phyloP scores from a whole-genome alignment of 75 land plant genomes.

The Picea sitchensis region DNA sequence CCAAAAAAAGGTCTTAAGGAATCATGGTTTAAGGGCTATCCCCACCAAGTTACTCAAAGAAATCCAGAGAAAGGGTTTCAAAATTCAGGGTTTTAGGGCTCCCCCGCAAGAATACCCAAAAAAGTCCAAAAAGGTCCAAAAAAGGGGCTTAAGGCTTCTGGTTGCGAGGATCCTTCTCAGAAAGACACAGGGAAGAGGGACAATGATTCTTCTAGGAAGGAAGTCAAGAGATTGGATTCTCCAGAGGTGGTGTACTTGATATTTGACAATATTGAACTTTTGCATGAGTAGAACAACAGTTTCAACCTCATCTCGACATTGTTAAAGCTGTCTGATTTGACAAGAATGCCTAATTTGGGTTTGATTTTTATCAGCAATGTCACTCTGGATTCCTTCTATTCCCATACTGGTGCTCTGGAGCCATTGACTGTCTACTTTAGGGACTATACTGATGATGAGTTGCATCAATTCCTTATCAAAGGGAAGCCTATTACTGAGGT shows the following conservation, averaged over 20 bases:
- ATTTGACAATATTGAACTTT: slow-evolving; percentile 32
- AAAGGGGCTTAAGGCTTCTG: slow-evolving; percentile 13
- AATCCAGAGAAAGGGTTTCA: background rate
- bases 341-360: too few relatives aligned
- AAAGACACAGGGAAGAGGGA: slow-evolving; percentile 13
- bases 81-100: background rate
- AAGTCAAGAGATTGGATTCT: background rate
- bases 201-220: background rate
- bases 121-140: background rate
- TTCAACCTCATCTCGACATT: too few relatives aligned
- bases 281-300: too few relatives aligned
- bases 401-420: too few relatives aligned
- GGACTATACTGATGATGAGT: too few relatives aligned
- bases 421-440: too few relatives aligned
- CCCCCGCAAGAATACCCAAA: background rate
- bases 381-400: too few relatives aligned
- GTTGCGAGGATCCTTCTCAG: slow-evolving; percentile 9
- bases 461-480: too few relatives aligned
- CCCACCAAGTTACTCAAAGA: background rate
- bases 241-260: slow-evolving; percentile 64
- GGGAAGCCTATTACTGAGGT: too few relatives aligned
- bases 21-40: background rate
- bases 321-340: too few relatives aligned
- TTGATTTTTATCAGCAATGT: too few relatives aligned
- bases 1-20: too few relatives aligned